Evolutionary conservation across 257 asterid genomes (phyloP).

Genomic region (Scutellaria galericulata): DNA sequence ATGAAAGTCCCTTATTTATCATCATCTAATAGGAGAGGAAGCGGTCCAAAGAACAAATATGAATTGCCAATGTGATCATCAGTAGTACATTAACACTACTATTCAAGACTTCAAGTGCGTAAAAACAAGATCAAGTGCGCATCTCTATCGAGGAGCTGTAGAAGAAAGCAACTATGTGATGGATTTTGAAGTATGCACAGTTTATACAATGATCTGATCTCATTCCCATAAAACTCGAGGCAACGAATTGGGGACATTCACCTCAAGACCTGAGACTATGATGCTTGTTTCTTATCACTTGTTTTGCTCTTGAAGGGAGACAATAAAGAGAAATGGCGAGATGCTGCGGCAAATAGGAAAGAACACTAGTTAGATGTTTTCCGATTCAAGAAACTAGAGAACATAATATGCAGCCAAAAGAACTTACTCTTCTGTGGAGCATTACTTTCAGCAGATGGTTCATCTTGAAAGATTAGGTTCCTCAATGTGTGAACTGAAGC

Average conservation of each 20-base stretch:
- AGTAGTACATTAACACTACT: constrained; percentile 1
- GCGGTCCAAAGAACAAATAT: neutral
- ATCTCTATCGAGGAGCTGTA: neutral
- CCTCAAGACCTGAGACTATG: constrained; percentile 38
- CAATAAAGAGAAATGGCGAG: constrained; percentile 82
- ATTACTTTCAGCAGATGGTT: constrained; percentile 53
- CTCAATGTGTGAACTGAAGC: constrained; percentile 74
- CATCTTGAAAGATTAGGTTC: constrained; percentile 80
- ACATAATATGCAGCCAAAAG: neutral
- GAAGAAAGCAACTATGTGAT: constrained; percentile 23
- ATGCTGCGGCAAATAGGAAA: constrained; percentile 54
- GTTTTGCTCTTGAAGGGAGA: constrained; percentile 77
- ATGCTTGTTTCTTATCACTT: constrained; percentile 65
- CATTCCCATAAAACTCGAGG: constrained; percentile 19
- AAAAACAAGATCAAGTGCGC: neutral
- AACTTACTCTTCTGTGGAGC: constrained; percentile 75
- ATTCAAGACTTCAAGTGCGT: neutral
- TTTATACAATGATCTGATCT: constrained; percentile 24
- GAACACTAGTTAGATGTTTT: neutral
- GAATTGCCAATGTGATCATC: constrained; percentile 6
- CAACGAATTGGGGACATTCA: neutral
- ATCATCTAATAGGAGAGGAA: neutral
- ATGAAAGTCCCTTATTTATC: neutral
- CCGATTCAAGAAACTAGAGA: neutral
- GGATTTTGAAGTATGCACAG: constrained; percentile 17